Evolutionary conservation across 140 eudicot genomes (phyloP).

Genomic region (Bidens hawaiensis): DNA sequence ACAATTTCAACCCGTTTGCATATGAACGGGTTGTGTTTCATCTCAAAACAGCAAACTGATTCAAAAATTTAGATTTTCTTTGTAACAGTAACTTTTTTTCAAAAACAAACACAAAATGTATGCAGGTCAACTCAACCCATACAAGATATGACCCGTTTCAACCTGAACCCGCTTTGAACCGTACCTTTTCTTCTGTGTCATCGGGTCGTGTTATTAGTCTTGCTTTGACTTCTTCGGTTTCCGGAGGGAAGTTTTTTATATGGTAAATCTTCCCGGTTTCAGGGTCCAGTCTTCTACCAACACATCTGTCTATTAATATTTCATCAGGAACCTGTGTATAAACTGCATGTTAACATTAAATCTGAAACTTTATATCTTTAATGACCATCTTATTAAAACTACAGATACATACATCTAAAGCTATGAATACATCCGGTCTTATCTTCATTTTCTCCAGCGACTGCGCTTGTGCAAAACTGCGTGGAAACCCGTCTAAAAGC

Average conservation of each 20-base stretch:
- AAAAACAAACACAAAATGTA: neutral
- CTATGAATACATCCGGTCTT: constrained; percentile 75
- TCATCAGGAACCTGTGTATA: constrained; percentile 91
- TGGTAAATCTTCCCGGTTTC: constrained; percentile 93
- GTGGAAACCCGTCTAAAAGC: constrained; percentile 96
- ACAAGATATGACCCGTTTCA: neutral
- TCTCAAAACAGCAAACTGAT: neutral
- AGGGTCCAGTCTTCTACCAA: constrained; percentile 98
- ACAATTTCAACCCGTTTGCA: neutral
- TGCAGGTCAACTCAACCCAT: neutral
- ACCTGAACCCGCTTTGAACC: neutral
- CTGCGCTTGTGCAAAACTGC: constrained; percentile 82
- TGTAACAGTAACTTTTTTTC: neutral
- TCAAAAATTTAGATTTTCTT: neutral
- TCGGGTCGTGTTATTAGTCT: constrained; percentile 89
- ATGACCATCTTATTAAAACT: neutral
- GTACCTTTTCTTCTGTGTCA: constrained; percentile 95
- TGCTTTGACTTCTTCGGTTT: constrained; percentile 71
- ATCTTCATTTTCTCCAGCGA: constrained; percentile 80
- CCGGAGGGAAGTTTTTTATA: constrained; percentile 70
- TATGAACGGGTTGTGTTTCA: neutral
- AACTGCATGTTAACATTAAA: constrained; percentile 2
- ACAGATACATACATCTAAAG: constrained; percentile 59
- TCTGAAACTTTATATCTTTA: neutral
- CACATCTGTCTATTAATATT: constrained; percentile 85